phyloP scores from a whole-genome alignment of 176 grass and related monocot species.

The Phyllostachys edulis region DNA sequence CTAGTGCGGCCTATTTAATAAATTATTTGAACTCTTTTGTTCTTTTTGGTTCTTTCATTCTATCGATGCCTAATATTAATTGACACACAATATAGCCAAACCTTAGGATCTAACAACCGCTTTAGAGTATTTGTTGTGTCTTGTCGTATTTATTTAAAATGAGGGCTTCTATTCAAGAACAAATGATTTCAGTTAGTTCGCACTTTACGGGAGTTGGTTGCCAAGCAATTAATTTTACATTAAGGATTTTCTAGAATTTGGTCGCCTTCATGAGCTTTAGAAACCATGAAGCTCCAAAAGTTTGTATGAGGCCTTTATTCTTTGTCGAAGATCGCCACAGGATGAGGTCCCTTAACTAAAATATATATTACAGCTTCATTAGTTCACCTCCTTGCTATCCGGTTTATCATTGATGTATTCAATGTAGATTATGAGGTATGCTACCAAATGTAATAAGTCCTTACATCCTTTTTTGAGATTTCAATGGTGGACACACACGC shows the following conservation, averaged over 20 bases:
- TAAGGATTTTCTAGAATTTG: not conserved
- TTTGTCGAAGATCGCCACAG: not conserved
- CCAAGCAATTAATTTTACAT: not conserved
- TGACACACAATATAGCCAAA: not conserved
- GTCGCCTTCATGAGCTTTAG: not conserved
- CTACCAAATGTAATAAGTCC: not conserved
- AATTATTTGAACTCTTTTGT: not conserved
- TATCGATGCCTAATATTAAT: not conserved
- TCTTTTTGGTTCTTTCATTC: not conserved
- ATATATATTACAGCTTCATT: not conserved
- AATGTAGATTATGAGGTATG: not conserved
- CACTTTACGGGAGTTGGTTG: not conserved
- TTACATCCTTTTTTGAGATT: not conserved
- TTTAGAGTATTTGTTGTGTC: not conserved
- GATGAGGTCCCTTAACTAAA: not conserved
- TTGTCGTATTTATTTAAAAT: not conserved
- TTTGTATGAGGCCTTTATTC: not conserved
- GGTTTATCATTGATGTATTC: not conserved
- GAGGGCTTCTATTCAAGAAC: not conserved
- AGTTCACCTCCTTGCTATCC: not conserved
- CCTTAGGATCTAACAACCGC: not conserved
- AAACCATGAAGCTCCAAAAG: not conserved
- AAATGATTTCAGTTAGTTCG: conserved; percentile 8
- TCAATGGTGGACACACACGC: not conserved
- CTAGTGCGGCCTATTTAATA: conserved; percentile 10